Conservation (phyloP, 306 rosid genomes). For the Castanopsis chinensis region DNA sequence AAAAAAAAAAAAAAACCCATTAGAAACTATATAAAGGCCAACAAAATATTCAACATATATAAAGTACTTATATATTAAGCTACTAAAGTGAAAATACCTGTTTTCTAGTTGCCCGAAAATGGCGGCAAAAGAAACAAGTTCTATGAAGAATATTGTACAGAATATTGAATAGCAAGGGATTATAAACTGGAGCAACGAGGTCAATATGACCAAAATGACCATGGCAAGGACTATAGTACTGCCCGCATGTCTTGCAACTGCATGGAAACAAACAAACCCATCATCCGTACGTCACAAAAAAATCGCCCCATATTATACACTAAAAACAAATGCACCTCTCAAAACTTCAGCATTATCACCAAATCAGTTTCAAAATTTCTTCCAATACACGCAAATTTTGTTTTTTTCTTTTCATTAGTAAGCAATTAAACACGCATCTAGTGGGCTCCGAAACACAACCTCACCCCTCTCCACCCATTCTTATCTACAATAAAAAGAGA, state of each 20-base stretch:
- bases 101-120: slow-evolving; percentile 31
- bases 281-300: slow-evolving; percentile 16
- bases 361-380: background rate
- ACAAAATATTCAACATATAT: slow-evolving; percentile 2
- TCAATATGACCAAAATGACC: slow-evolving; percentile 96
- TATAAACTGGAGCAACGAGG: slow-evolving; percentile 60
- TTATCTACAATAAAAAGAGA: no score
- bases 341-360: background rate
- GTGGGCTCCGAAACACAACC: no score
- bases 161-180: slow-evolving; percentile 65
- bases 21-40: background rate
- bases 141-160: slow-evolving; percentile 51
- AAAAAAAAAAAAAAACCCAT: background rate
- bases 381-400: background rate
- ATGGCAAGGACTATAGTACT: slow-evolving; percentile 44
- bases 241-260: slow-evolving; percentile 80
- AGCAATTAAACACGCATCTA: no score
- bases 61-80: background rate
- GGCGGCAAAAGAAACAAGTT: slow-evolving; percentile 66
- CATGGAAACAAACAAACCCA: slow-evolving; percentile 27
- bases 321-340: background rate
- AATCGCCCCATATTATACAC: background rate
- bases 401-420: no score
- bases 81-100: slow-evolving; percentile 41
- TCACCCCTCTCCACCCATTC: no score